Percentiles rank a stretch among this genome's conserved stretches.
These are phyloP conservation scores for Draba incana DNA, from an alignment of 345 rosid species.

Conservation along the genomic window DNA sequence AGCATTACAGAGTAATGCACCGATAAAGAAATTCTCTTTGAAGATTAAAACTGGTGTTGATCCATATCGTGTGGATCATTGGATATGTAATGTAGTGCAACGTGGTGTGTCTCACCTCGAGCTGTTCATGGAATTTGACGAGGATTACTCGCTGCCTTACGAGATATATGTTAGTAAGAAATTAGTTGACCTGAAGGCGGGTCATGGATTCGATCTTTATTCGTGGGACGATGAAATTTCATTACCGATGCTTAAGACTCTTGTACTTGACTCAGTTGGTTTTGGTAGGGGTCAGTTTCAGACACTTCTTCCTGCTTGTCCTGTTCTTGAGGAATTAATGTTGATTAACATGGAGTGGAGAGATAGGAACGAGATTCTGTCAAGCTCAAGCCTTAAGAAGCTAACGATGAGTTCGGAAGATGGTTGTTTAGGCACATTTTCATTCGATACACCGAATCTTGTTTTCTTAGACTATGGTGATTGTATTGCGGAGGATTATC, in stretches of 20 bases:
- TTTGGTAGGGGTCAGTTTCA: conserved; percentile 36
- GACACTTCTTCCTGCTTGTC: conserved; percentile 35
- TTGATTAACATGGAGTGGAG: conserved; percentile 32
- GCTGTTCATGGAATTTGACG: neutral
- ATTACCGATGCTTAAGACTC: conserved; percentile 29
- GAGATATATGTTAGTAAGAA: conserved; percentile 27
- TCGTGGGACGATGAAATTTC: conserved; percentile 26
- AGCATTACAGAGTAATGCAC: conserved; percentile 17
- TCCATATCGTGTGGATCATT: conserved; percentile 18
- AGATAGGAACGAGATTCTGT: conserved; percentile 28
- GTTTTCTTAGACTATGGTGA: conserved; percentile 25
- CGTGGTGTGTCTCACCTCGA: conserved; percentile 35
- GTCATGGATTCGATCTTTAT: conserved; percentile 23
- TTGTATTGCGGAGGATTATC: conserved; percentile 23
- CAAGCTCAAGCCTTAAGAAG: conserved; percentile 28
- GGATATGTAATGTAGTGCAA: conserved; percentile 29
- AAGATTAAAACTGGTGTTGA: conserved; percentile 26
- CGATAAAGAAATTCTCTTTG: conserved; percentile 16
- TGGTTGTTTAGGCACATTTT: conserved; percentile 23
- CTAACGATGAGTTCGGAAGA: conserved; percentile 7
- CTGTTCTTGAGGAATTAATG: conserved; percentile 26
- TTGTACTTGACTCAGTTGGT: conserved; percentile 18
- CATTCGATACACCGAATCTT: conserved; percentile 32
- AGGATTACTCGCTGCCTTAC: conserved; percentile 19
- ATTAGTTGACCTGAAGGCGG: conserved; percentile 18